Base-by-base conservation (phyloP, 306 rosid genomes). In the Gillenia trifoliata region DNA sequence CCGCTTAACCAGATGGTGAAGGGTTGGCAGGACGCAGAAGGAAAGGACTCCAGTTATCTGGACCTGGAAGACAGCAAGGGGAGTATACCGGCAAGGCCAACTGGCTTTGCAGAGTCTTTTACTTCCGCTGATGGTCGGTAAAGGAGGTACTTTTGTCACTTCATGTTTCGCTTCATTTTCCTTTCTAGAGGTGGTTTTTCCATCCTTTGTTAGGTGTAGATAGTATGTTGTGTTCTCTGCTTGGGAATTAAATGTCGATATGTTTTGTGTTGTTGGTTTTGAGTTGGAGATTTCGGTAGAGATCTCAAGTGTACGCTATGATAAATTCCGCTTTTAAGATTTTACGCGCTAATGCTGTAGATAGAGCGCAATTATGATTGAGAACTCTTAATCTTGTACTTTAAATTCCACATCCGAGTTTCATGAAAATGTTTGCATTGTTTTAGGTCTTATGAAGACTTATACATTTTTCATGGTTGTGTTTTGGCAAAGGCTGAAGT, bases 1-100 rank as follows among this genome's bases (percentile, higher is more conserved):
- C 97, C 99, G 33, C 98, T 95, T 38, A 89, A 84, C 80, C 98
- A 90, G 80, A 95, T 95, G 99, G 99, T 95, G 80, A 95, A 92
- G 86, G 99, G 89, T 7, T 95, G 98, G 99, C 96, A 95, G 74
- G 99, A 93, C 77, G 87, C 96, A 4, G 98, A 92, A 87, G 98
- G 96, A 71, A 89, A 84, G 66, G 99, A 95, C 77, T 62, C 73
- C 13, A 82, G 99, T 74, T 90, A 80, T 57, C 68, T 86, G 79
- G 89, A 84, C 71, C 68, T 92, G 43, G 96, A 89, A 77, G 97
- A 90, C 79, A 95, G 97, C 66, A 95, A 95, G 85, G 88, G 96
- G 30, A 95, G 99, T 67, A 95, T 95, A 74, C 99, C 99, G 3
- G 89, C 97, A 26, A 89, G 98, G 78, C 99, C 99, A 54, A 83